These are phyloP conservation scores for Tillandsia fasciculata DNA, from an alignment of 176 grass and related monocot genomes.

Conservation along the genomic window DNA sequence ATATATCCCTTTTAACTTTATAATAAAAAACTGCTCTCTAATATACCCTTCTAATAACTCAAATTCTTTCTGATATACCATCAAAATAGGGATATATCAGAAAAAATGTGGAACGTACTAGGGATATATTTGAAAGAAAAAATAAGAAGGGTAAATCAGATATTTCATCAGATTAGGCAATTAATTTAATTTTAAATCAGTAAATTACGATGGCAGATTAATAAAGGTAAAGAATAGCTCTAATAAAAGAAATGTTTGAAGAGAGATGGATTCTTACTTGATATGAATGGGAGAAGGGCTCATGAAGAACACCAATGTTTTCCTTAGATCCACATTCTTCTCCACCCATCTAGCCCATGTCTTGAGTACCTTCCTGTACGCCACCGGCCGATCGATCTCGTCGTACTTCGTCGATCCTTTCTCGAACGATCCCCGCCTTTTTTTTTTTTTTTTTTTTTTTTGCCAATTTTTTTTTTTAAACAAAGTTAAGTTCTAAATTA, in stretches of 20 bases:
- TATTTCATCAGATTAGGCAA: too few species aligned
- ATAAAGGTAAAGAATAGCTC: neutral
- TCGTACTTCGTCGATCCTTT: constrained; percentile 51
- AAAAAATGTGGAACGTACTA: too few species aligned
- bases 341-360: constrained; percentile 89
- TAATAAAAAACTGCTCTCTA: too few species aligned
- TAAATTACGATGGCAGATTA: neutral
- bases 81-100: too few species aligned
- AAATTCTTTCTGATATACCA: too few species aligned
- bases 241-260: neutral
- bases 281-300: constrained; percentile 77
- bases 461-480: neutral
- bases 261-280: constrained; percentile 32
- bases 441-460: neutral
- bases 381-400: constrained; percentile 46
- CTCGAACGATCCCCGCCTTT: constrained; percentile 31
- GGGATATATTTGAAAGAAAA: too few species aligned
- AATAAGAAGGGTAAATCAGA: too few species aligned
- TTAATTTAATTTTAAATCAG: too few species aligned
- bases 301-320: constrained; percentile 74
- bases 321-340: constrained; percentile 53
- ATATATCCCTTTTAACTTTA: too few species aligned
- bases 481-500: neutral
- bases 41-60: too few species aligned
- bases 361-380: constrained; percentile 53